These are phyloP conservation scores for Xylariaceae sp. DNA, from an alignment of 2,329 filamentous ascomycete species.

Conservation along the genomic window DNA sequence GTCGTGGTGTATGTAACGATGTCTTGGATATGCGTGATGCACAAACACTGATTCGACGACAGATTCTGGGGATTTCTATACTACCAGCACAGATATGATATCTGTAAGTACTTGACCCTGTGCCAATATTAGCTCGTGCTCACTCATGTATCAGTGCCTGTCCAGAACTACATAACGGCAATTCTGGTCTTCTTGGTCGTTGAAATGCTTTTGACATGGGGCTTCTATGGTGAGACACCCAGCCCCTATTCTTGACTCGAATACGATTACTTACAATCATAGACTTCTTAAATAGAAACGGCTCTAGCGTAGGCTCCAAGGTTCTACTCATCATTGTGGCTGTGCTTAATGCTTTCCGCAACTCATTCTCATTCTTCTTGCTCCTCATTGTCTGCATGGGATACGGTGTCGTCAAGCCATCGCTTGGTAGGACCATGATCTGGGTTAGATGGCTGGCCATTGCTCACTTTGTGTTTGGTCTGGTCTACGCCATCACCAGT, in stretches of 20 bases:
- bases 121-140: background rate
- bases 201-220: constrained; percentile 98
- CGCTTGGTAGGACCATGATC: constrained; percentile 88
- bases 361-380: constrained; percentile 98
- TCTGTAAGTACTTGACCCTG: constrained; percentile 51
- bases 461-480: constrained; percentile 89
- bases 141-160: constrained; percentile 62
- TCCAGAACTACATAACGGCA: constrained; percentile 98
- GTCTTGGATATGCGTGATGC: no score
- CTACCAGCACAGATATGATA: constrained; percentile 89
- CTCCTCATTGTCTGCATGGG: constrained; percentile 99
- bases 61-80: constrained; percentile 94
- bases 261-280: constrained; percentile 34
- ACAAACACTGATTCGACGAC: constrained; percentile 1
- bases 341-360: constrained; percentile 85
- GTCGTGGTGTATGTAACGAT: constrained; percentile 59
- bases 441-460: constrained; percentile 88
- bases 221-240: constrained; percentile 74
- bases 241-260: no score
- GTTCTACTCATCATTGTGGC: constrained; percentile 88
- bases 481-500: constrained; percentile 88
- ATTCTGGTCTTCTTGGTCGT: constrained; percentile 91
- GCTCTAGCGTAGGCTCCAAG: constrained; percentile 77
- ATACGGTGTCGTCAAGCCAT: constrained; percentile 94
- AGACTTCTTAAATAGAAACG: constrained; percentile 92